Conservation (phyloP, 495 filamentous ascomycete species). For the Bathelium albidoporum region DNA sequence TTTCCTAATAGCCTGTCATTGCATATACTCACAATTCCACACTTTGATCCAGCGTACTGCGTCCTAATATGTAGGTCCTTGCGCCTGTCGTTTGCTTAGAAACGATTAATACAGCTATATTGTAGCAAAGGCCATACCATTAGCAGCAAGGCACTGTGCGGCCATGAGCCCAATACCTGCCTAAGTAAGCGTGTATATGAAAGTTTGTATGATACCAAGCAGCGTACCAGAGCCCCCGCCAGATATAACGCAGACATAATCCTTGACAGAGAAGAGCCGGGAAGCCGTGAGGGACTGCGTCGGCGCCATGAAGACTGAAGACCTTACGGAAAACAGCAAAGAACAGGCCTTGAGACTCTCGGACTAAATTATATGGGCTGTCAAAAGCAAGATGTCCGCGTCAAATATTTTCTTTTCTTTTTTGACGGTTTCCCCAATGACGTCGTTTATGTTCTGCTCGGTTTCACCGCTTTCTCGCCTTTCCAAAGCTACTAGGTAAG, state of each 20-base stretch:
- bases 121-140: conserved; percentile 19
- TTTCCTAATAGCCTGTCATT: background rate
- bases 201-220: background rate
- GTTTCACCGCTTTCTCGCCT: background rate
- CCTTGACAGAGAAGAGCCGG: conserved; percentile 52
- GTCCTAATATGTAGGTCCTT: conserved; percentile 34
- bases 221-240: conserved; percentile 26
- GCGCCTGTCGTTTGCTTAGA: conserved; percentile 21
- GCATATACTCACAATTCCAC: background rate
- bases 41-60: conserved; percentile 12
- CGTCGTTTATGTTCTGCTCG: background rate
- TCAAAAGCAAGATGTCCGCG: background rate
- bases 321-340: background rate
- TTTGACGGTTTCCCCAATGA: background rate
- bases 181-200: background rate
- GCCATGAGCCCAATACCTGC: conserved; percentile 36
- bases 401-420: background rate
- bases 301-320: background rate
- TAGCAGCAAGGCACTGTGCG: conserved; percentile 33
- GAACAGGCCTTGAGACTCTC: no score
- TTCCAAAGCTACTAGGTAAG: background rate
- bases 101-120: background rate
- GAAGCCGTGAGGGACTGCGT: conserved; percentile 35
- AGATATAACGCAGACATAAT: conserved; percentile 53
- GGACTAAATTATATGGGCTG: no score